Evolutionary conservation across 208 protist species (phyloP).

Genomic region (Leishmania turanica): DNA sequence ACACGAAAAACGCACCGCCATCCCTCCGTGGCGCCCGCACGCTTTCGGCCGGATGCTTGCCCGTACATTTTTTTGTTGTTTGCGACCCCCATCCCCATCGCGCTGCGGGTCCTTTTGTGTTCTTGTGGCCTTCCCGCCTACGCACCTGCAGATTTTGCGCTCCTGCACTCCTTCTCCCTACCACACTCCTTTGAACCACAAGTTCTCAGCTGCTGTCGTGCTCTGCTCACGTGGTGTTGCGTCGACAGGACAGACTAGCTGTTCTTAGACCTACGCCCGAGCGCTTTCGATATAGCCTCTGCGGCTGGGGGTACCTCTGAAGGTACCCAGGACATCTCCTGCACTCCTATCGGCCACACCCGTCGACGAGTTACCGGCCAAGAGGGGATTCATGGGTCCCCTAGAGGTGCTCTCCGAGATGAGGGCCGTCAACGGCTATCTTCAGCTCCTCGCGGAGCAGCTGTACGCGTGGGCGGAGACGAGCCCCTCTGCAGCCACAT

Average conservation of each 20-base stretch:
- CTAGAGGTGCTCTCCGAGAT: neutral
- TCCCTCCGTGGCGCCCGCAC: neutral
- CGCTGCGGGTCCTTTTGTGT: neutral
- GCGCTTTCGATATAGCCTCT: neutral
- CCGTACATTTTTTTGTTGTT: neutral
- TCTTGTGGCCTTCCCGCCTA: neutral
- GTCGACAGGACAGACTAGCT: neutral
- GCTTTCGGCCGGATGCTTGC: neutral
- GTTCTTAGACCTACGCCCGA: neutral
- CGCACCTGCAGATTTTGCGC: neutral
- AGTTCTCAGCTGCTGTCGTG: neutral
- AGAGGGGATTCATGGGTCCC: neutral
- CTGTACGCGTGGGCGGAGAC: neutral
- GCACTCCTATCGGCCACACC: neutral
- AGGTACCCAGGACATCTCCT: neutral
- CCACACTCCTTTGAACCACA: neutral
- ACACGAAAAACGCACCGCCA: neutral
- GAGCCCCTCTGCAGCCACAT: neutral
- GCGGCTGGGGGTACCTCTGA: neutral
- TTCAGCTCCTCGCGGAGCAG: slow-evolving; percentile 1
- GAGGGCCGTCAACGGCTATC: neutral
- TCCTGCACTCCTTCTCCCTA: neutral
- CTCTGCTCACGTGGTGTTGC: neutral
- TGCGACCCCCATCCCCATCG: neutral
- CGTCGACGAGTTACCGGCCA: neutral